Evolutionary conservation across 371 early-diverging fungal species (phyloP).

Genomic region (Mucor lusitanicus): DNA sequence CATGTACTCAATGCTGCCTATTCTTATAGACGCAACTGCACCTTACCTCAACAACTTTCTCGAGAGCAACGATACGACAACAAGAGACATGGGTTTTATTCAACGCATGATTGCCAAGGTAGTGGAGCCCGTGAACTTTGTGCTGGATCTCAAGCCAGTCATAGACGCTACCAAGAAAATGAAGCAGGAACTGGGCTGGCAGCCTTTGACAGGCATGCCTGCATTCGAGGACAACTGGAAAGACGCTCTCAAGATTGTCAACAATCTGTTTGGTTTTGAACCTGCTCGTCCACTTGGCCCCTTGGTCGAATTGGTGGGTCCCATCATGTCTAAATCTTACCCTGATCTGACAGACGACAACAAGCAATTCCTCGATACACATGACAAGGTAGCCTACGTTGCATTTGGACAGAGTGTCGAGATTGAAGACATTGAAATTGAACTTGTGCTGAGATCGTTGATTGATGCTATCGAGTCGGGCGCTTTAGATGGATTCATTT

Average conservation of each 20-base stretch:
- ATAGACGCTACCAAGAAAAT: neutral
- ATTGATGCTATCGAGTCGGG: constrained; percentile 21
- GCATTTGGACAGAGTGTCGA: constrained; percentile 38
- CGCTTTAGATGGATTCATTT: constrained; percentile 35
- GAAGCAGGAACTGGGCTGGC: neutral
- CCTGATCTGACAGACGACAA: neutral
- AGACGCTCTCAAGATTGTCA: constrained; percentile 23
- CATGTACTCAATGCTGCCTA: too few relatives aligned
- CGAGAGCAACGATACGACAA: constrained; percentile 9
- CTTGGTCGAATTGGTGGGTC: constrained; percentile 34
- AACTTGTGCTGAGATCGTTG: constrained; percentile 22
- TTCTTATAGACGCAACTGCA: constrained; percentile 19
- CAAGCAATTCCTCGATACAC: constrained; percentile 16
- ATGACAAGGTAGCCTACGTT: constrained; percentile 30
- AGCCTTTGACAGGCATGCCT: neutral
- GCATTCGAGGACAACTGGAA: neutral
- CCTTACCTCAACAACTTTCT: constrained; percentile 26
- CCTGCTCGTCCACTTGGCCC: constrained; percentile 32
- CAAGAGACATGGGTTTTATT: constrained; percentile 8
- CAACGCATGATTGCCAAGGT: constrained; percentile 15
- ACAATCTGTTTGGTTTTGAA: constrained; percentile 26
- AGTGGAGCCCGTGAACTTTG: neutral
- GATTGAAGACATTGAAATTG: constrained; percentile 4
- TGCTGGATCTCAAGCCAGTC: neutral
- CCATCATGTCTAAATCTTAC: constrained; percentile 19